Base-by-base conservation (phyloP, 225 moss, liverwort and hornwort genomes). In the Ulota crispa region DNA sequence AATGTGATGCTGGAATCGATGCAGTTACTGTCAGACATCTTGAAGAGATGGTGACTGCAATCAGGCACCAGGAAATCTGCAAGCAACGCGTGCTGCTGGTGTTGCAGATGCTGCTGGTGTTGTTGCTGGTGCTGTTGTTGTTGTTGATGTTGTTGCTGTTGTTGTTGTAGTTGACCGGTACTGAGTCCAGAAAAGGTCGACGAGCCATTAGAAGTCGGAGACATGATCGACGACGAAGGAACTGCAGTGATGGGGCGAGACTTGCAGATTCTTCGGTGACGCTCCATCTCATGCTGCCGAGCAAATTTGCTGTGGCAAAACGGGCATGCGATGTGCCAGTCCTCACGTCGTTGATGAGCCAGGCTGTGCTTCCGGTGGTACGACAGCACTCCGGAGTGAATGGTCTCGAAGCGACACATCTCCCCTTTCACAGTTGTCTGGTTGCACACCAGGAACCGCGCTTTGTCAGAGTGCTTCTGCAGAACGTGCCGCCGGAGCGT, bases 261-360 rank as follows among this genome's bases (percentile, higher is more conserved):
- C 69, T 86, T 89, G 47, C 89, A 89, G 36, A 89, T 87, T 1
- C 86, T 78, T 43, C 86, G 84, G 39, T 89, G 89, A 6, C 89
- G 85, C 60, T 89, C 89, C 89, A 89, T 89, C 57, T 89, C 89
- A 62, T 89, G 89, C 71, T 89, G 89, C 23, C 89, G 67, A 6
- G 89, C 89, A 55, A 89, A 89, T 37, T 82, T 89, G 84, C 86
- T 87, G 13, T 84, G 89, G 47, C 89, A 89, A 7, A 86, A 89
- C 9, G 89, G 86, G 36, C 89, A 89, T 0, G 84, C 87, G 11
- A 89, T 89, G 63, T 87, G 89, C 89, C 89, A 89, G 24, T 89
- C 89, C 50, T 89, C 89, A 31, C 86, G 64, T 76, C 89, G 66
- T 26, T 87, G 89, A 56, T 89, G 89, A 8, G 86, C 86, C n/a